These are phyloP conservation scores for Didymosphaeria variabile DNA, from an alignment of 2,329 filamentous ascomycete species.

Conservation along the genomic window DNA sequence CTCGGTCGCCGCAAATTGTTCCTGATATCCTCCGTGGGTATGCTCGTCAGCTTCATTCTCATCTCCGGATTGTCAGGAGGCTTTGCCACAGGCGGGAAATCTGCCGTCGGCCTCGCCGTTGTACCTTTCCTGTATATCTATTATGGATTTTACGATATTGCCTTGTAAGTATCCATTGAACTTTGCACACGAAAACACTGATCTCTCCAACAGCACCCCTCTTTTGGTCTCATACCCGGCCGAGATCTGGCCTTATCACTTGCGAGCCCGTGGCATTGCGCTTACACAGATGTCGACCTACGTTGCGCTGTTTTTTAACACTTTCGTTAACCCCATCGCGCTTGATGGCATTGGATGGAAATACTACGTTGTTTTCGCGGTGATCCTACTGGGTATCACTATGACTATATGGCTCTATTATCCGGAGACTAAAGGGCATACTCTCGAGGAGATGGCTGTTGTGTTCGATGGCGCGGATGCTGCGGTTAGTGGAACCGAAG, in stretches of 20 bases:
- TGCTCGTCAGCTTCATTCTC: slow-evolving; percentile 54
- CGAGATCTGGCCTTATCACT: slow-evolving; percentile 42
- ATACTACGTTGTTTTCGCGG: slow-evolving; percentile 20
- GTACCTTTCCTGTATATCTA: slow-evolving; percentile 8
- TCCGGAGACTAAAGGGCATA: slow-evolving; percentile 17
- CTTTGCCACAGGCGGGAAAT: not conserved
- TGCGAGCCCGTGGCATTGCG: slow-evolving; percentile 50
- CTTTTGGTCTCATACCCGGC: slow-evolving; percentile 36
- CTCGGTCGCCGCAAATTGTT: slow-evolving; percentile 55
- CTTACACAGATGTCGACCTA: not conserved
- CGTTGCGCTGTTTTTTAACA: slow-evolving; percentile 9
- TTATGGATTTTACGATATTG: slow-evolving; percentile 31
- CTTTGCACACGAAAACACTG: slow-evolving; percentile 37
- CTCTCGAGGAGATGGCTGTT: slow-evolving; percentile 17
- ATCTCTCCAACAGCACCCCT: slow-evolving; percentile 27
- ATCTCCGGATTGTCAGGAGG: slow-evolving; percentile 52
- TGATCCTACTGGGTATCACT: not conserved
- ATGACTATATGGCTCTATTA: slow-evolving; percentile 15
- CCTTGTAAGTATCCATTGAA: slow-evolving; percentile 31
- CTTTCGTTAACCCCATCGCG: slow-evolving; percentile 20
- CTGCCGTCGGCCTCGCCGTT: slow-evolving; percentile 1
- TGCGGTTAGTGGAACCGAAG: slow-evolving; percentile 22
- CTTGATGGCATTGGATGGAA: slow-evolving; percentile 23
- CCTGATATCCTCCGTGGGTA: slow-evolving; percentile 51
- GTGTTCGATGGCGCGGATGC: slow-evolving; percentile 34